A percentile compares a stretch with the other conserved stretches of the same genome.
These are phyloP conservation scores for Puccinia sorghi DNA, from an alignment of 1,284 basidiomycete species.

Conservation along the genomic window DNA sequence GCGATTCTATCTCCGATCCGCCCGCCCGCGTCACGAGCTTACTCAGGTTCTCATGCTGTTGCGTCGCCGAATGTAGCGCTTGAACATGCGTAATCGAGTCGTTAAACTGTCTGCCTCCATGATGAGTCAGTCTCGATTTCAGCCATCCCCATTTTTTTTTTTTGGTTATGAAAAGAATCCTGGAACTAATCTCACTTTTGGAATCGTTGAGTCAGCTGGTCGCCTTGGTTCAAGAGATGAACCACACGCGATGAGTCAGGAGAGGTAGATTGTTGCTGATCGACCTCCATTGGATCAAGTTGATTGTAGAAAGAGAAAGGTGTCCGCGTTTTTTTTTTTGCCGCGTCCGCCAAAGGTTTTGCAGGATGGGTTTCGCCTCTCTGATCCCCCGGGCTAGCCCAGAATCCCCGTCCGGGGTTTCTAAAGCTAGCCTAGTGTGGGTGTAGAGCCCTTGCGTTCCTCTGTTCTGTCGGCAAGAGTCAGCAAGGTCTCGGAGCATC, in stretches of 20 bases:
- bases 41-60: conserved; percentile 38
- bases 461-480: no score
- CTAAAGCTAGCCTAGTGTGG: no score
- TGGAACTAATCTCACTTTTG: conserved; percentile 48
- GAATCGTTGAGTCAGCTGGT: conserved; percentile 46
- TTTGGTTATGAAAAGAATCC: no score
- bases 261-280: not conserved
- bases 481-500: no score
- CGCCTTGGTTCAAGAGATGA: conserved; percentile 33
- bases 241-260: conserved; percentile 23
- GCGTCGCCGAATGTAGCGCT: conserved; percentile 16
- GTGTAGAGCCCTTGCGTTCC: no score
- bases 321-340: not conserved
- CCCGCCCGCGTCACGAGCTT: conserved; percentile 11
- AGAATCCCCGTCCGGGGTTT: no score
- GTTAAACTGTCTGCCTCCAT: conserved; percentile 34
- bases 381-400: no score
- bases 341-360: no score
- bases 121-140: no score
- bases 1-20: not conserved
- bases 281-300: conserved; percentile 20
- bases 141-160: no score
- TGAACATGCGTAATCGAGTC: conserved; percentile 48
- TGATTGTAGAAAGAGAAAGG: not conserved
- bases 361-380: no score